These are phyloP conservation scores for Phytopythium oedochilum DNA, from an alignment of 352 stramenopile genomes.

Conservation along the genomic window DNA sequence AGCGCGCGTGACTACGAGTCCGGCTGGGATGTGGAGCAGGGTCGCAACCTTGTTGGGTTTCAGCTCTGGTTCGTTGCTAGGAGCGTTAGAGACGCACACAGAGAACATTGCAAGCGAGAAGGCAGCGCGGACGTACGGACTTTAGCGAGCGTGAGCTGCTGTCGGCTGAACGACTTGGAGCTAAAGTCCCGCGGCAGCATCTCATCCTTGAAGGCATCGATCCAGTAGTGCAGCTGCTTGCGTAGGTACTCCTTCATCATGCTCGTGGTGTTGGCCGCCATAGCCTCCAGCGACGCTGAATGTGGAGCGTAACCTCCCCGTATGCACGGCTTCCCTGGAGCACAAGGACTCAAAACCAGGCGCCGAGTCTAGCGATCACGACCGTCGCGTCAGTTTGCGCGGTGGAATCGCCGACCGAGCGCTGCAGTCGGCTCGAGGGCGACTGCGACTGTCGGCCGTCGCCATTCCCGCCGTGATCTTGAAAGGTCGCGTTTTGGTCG, in stretches of 20 bases:
- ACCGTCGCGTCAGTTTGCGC: too few species aligned
- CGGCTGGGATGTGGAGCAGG: conserved; percentile 31
- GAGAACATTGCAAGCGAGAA: neutral
- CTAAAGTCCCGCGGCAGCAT: conserved; percentile 56
- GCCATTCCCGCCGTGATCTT: too few species aligned
- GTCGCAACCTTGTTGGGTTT: conserved; percentile 54
- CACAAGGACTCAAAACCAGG: too few species aligned
- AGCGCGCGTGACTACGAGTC: conserved; percentile 47
- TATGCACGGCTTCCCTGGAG: too few species aligned
- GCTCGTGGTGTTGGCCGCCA: conserved; percentile 13
- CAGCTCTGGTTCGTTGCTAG: conserved; percentile 24
- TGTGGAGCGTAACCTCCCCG: too few species aligned
- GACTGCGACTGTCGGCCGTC: too few species aligned
- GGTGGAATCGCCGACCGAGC: too few species aligned
- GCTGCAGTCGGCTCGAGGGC: too few species aligned
- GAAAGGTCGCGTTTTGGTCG: too few species aligned
- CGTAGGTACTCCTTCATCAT: conserved; percentile 73
- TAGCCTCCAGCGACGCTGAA: conserved; percentile 2
- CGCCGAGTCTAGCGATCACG: too few species aligned
- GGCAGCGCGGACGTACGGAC: conserved; percentile 23
- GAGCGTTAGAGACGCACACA: neutral
- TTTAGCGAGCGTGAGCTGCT: conserved; percentile 40
- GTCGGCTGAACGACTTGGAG: conserved; percentile 38
- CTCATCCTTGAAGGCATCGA: conserved; percentile 55
- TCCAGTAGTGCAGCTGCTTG: conserved; percentile 59